These are phyloP conservation scores for Phyllosticta citriasiana DNA, from an alignment of 2,329 filamentous ascomycete species.

Conservation along the genomic window DNA sequence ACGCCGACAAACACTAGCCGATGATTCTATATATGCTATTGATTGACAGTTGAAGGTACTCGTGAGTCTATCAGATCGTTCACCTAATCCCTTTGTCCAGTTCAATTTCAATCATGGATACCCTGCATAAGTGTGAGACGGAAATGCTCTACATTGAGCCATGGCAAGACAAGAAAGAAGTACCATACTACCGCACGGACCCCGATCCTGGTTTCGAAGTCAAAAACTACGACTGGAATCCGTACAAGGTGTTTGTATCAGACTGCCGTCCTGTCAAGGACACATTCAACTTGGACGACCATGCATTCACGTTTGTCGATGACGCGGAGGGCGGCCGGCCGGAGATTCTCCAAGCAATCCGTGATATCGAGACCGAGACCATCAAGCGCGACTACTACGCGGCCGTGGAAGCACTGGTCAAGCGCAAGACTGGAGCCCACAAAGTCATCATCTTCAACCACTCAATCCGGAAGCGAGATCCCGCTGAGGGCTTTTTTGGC, in stretches of 20 bases:
- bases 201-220: constrained; percentile 1
- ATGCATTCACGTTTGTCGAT: constrained; percentile 13
- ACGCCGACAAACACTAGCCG: too few relatives aligned
- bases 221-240: constrained; percentile 8
- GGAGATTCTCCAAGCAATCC: constrained; percentile 5
- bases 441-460: constrained; percentile 13
- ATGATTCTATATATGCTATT: too few relatives aligned
- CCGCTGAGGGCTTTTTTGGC: not conserved
- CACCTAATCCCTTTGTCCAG: too few relatives aligned
- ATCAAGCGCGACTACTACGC: constrained; percentile 12
- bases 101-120: too few relatives aligned
- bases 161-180: constrained; percentile 8
- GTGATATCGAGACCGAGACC: constrained; percentile 4
- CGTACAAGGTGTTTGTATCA: not conserved
- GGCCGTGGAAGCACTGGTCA: constrained; percentile 10
- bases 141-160: constrained; percentile 13
- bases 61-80: too few relatives aligned
- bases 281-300: constrained; percentile 11
- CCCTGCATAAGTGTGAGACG: not conserved
- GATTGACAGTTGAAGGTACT: too few relatives aligned
- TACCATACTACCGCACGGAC: constrained; percentile 11
- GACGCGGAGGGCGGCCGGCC: not conserved
- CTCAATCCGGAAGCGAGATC: not conserved
- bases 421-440: constrained; percentile 10
- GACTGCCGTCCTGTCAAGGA: constrained; percentile 6